Conservation (phyloP, 164 flowering plant genomes). For the Kingdonia uniflora region DNA sequence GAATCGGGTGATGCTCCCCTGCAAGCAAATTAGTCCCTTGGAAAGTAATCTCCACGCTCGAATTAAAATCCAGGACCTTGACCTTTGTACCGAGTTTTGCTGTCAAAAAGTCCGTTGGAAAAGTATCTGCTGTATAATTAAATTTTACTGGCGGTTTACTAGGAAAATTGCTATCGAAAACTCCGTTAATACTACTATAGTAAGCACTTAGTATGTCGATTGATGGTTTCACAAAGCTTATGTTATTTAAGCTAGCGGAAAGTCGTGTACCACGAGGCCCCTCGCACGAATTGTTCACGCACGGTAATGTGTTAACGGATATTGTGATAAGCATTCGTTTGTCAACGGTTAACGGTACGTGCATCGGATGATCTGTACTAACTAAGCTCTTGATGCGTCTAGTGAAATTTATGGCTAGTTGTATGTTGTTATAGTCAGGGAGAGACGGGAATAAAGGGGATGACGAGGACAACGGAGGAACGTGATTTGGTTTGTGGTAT, state of each 20-base stretch:
- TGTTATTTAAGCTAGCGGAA: conserved; percentile 13
- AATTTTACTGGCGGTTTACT: conserved; percentile 4
- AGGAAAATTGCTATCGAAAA: conserved; percentile 9
- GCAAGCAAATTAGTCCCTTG: conserved; percentile 14
- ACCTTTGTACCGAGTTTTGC: conserved; percentile 11
- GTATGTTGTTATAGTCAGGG: conserved; percentile 16
- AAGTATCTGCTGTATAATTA: background rate
- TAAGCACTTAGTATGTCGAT: conserved; percentile 15
- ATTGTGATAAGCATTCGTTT: conserved; percentile 1
- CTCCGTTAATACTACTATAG: conserved; percentile 4
- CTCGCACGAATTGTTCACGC: conserved; percentile 1
- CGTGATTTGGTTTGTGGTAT: background rate
- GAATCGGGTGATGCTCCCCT: conserved; percentile 17
- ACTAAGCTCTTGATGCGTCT: conserved; percentile 15
- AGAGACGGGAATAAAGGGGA: conserved; percentile 9
- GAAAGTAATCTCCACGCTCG: conserved; percentile 13
- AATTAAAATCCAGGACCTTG: conserved; percentile 6
- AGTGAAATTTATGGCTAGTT: conserved; percentile 7
- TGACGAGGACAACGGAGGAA: conserved; percentile 1
- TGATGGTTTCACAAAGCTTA: conserved; percentile 11
- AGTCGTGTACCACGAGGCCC: conserved; percentile 14
- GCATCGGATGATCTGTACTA: conserved; percentile 10
- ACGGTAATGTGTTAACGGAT: conserved; percentile 9
- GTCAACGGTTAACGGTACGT: conserved; percentile 16
- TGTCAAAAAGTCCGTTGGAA: background rate